Base-by-base conservation (phyloP, 805 yeast species). In the Schwanniomyces pseudopolymorphus region DNA sequence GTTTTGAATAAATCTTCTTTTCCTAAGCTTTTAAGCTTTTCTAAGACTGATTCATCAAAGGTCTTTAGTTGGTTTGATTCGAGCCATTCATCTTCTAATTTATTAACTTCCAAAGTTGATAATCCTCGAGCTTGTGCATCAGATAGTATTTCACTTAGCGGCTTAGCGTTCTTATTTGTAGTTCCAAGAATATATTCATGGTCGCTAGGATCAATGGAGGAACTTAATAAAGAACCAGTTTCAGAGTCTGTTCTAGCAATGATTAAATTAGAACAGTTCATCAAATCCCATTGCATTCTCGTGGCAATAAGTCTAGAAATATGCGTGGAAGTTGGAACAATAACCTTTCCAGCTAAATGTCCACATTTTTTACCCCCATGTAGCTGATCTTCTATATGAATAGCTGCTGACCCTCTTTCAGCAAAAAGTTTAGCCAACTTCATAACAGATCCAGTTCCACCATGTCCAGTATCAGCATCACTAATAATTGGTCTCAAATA, bases 1-100 rank as follows among this genome's bases (percentile, higher is more conserved):
- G 56, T 44, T n/a, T 52, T 44, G 20, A 75, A 49, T 47, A 45
- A 64, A 13, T 52, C 49, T 19, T 45, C 44, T 47, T 69, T 69
- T 17, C 43, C 43, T 28, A 27, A 14, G 8, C 16, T n/a, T 17
- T 40, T 22, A 19, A 25, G 33, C 16, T 26, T 16, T 14, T 22
- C 39, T 8, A 21, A 22, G 10, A 41, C 45, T 16, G 45, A 45
- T 25, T 40, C 48, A 24, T 40, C 48, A 20, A 40, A 42, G 4
- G 40, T 40, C 27, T 6, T 17, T 4, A 43, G 11, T 20, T 26
- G 11, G 16, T 33, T 35, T 21, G n/a, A 13, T 4, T 25, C 11
- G 22, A 36, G 11, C 36, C 39, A 43, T n/a, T 36, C 33, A 11
- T 26, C 21, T 40, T 40, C 43, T 14, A 40, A 27, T 19, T 11